phyloP scores from a whole-genome alignment of 192 early-diverging fungal genomes.

The Coemansia sp. region DNA sequence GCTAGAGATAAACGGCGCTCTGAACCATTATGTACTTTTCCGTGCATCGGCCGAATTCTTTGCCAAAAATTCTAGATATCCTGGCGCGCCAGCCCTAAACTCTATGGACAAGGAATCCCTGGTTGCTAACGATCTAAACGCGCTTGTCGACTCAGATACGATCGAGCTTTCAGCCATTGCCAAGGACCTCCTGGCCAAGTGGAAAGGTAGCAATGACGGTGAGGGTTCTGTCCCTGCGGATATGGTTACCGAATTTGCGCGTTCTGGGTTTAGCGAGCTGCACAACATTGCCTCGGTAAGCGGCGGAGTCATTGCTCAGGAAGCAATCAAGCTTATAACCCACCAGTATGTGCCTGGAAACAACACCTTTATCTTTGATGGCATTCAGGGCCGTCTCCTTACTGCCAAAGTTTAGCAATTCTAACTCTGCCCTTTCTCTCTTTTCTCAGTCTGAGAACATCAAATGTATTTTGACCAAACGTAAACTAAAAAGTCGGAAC shows the following conservation, averaged over 20 bases:
- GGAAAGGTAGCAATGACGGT: constrained; percentile 15
- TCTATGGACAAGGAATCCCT: background rate
- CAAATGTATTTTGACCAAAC: background rate
- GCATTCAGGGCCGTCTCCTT: constrained; percentile 54
- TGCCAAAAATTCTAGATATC: constrained; percentile 17
- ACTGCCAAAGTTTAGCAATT: constrained; percentile 13
- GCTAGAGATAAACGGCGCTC: constrained; percentile 11
- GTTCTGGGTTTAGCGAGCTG: constrained; percentile 73
- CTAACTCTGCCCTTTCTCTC: background rate
- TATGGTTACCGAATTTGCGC: constrained; percentile 46
- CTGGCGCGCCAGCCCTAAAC: constrained; percentile 14
- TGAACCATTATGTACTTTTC: constrained; percentile 35
- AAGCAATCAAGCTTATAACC: constrained; percentile 94
- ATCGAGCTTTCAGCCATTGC: constrained; percentile 13
- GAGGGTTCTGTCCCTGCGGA: constrained; percentile 4
- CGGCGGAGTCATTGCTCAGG: constrained; percentile 91
- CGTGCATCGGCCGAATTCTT: constrained; percentile 25
- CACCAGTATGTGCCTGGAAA: constrained; percentile 91
- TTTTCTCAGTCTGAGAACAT: background rate
- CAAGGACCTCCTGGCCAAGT: constrained; percentile 17
- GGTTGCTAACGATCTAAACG: constrained; percentile 12
- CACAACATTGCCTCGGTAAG: constrained; percentile 82
- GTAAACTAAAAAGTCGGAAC: background rate
- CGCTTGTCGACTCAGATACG: constrained; percentile 16
- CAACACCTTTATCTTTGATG: constrained; percentile 85